Percentiles rank a stretch among this genome's conserved stretches.
Conservation (phyloP, 2,329 filamentous ascomycete genomes). For the Hypoxylon sp. region DNA sequence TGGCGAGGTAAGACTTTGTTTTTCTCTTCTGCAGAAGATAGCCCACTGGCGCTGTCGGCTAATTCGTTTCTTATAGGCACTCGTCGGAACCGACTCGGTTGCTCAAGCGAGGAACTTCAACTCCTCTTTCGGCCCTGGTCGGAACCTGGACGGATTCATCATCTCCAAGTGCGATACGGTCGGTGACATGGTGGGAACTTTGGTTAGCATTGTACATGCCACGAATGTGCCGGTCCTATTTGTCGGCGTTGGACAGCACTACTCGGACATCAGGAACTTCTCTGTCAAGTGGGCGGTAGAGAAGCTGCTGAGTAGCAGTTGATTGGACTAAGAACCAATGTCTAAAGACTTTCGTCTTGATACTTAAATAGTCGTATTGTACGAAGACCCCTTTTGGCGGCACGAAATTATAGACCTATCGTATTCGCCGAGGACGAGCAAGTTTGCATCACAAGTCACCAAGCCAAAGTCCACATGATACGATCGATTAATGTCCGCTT, state of each 20-base stretch:
- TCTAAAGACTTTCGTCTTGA: neutral
- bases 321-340: constrained; percentile 26
- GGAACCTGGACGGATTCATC: constrained; percentile 92
- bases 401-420: neutral
- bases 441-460: neutral
- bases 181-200: constrained; percentile 95
- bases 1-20: constrained; percentile 58
- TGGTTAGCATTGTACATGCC: constrained; percentile 97
- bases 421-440: neutral
- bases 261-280: constrained; percentile 72
- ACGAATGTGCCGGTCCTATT: constrained; percentile 97
- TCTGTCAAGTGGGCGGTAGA: constrained; percentile 75
- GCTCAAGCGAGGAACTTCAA: constrained; percentile 98
- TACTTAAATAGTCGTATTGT: constrained; percentile 4
- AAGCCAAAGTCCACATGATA: neutral
- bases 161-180: constrained; percentile 99
- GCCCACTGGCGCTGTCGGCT: constrained; percentile 5
- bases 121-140: constrained; percentile 81
- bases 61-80: constrained; percentile 59
- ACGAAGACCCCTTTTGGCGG: neutral
- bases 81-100: constrained; percentile 95
- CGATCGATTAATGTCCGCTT: neutral
- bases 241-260: constrained; percentile 77
- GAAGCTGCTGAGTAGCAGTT: constrained; percentile 65
- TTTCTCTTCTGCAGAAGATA: too few relatives aligned